Base-by-base conservation (phyloP, 306 rosid species). In the Acmispon strigosus region DNA sequence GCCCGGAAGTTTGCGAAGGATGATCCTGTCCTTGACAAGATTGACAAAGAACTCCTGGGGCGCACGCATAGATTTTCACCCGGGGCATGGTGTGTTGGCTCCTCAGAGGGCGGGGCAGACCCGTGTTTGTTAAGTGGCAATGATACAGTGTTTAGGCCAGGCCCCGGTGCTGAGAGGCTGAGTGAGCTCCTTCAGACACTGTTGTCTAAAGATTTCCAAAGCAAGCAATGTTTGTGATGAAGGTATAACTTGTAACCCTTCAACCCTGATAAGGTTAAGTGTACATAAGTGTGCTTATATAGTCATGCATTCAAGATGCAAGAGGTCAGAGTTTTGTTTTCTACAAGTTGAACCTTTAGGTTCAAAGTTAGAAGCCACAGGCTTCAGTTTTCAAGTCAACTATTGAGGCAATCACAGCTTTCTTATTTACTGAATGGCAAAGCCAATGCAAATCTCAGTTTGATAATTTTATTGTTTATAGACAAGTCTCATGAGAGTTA, bases 41-140 rank as follows among this genome's bases (percentile, higher is more conserved):
- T 92, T 37, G 98, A 92, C 76, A 85, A 77, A 67, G 95, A 89
- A 71, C 84, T 92, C 77, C 61, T 92, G 24, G 89, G 89, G 55
- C 88, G 96, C 12, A 74, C 85, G 0, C 78, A 61, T 32, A 77
- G 86, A 50, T 89, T 92, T 69, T 74, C 98, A 0, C 87, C 84
- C 0, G 98, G 98, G 58, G 98, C 86, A 29, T 92, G 98, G 98
- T 92, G 98, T 15, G 15, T 51, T 6, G 95, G 92, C 32, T 78
- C 67, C 84, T 76, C 82, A 0, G 80, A 78, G 17, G 88, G 72
- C 1, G 91, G 89, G 13, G 85, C 88, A 2, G 95, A 92, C 82
- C 90, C 96, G 0, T 92, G 98, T 78, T 75, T 86, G 4, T 13
- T 83, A 55, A 89, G 83, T 5, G 92, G 89, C 48, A 85, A 89